Evolutionary conservation across 2,329 filamentous ascomycete species (phyloP), one percentile per base, ranked within the genome.

Genomic region (Fusarium sp.): DNA sequence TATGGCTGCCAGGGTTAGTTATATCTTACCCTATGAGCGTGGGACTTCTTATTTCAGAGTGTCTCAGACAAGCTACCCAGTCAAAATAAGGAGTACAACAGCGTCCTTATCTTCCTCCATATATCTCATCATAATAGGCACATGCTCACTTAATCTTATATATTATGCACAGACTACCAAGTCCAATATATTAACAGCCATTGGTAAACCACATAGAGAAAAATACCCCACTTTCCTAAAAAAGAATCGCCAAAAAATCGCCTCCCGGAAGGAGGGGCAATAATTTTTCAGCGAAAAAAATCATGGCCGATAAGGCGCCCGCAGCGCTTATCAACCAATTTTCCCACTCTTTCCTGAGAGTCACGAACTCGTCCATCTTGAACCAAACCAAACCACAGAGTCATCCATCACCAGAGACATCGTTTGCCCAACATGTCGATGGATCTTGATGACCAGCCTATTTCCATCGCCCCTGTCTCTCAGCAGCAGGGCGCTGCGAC

Each of bases 391-490:
- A 31, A n/a, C 9, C 4, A 67, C 44, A 65, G 66, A 62, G 62
- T 22, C 66, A 73, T 49, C 42, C 42, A 60, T 53, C 31, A 61
- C 62, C 44, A 69, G 49, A 71, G 68, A 73, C 71, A 72, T 62
- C 42, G 53, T 51, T 70, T 69, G 49, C 69, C 68, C 69, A 77
- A 70, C 44, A 84, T 84, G 81, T 83, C 81, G 60, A 85, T 85
- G 84, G 84, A 85, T 75, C 74, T 85, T 42, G 84, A 85, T 75
- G 84, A 85, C 65, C 78, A 80, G 73, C 83, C 83, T 57, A 78
- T 85, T 71, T 75, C 83, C 56, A 80, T 85, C 67, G 79, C 75
- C 73, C 77, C 79, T 68, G 69, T 73, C 63, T 59, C 75, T 57
- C 78, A 80, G 68, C 73, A 81, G 75, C 79, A 80, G 72, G 81